Evolutionary conservation across 2,329 filamentous ascomycete species (phyloP).

Genomic region (Tolypocladium sp.): DNA sequence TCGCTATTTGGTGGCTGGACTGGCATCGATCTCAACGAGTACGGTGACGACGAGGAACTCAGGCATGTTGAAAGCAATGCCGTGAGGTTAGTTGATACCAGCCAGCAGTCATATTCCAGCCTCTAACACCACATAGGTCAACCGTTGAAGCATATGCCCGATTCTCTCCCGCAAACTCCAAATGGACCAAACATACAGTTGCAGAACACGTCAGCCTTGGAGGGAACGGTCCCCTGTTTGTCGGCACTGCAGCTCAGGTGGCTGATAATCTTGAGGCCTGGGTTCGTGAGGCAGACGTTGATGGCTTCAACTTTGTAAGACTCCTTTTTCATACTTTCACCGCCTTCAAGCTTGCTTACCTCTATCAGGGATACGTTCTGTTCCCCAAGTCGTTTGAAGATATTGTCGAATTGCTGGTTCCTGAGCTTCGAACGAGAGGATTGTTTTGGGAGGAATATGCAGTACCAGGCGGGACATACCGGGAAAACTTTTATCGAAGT

Average conservation of each 20-base stretch:
- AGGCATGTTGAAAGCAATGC: conserved; percentile 54
- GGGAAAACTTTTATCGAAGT: conserved; percentile 49
- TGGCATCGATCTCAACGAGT: conserved; percentile 44
- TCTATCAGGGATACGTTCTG: conserved; percentile 49
- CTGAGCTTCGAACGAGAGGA: conserved; percentile 51
- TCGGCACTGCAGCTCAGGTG: conserved; percentile 53
- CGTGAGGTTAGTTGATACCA: conserved; percentile 27
- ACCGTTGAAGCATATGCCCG: conserved; percentile 47
- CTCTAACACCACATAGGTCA: conserved; percentile 22
- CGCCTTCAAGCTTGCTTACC: not conserved
- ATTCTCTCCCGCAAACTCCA: conserved; percentile 48
- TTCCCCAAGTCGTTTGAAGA: conserved; percentile 61
- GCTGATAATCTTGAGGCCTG: conserved; percentile 60
- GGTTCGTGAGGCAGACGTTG: conserved; percentile 57
- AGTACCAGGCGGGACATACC: conserved; percentile 47
- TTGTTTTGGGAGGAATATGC: conserved; percentile 46
- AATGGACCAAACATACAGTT: conserved; percentile 65
- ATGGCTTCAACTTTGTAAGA: conserved; percentile 56
- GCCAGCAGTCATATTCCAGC: too few species aligned
- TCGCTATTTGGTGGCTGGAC: conserved; percentile 70
- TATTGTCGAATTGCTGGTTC: conserved; percentile 55
- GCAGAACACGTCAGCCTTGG: conserved; percentile 60
- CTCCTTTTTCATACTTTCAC: not conserved
- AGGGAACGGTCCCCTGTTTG: conserved; percentile 54
- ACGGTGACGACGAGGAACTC: conserved; percentile 57